A percentile compares a stretch with the other conserved stretches of the same genome.
Evolutionary conservation across 129 eudicot species (phyloP).

Genomic region (Chrysanthemum lavandulifolium): DNA sequence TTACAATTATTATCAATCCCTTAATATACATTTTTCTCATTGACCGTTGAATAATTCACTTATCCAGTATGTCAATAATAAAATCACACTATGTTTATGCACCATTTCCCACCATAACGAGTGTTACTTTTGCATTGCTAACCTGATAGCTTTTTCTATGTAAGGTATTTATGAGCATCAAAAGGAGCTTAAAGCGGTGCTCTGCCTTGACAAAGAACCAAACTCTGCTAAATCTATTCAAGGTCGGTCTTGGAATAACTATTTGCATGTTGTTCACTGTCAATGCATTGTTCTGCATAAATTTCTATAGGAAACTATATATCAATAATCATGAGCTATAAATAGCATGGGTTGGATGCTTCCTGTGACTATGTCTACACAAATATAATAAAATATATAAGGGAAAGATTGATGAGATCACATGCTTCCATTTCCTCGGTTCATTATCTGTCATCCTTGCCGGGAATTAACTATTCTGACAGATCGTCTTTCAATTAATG

Average conservation of each 20-base stretch:
- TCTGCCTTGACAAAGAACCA: slow-evolving; percentile 90
- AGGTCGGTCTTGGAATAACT: slow-evolving; percentile 45
- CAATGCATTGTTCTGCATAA: slow-evolving; percentile 2
- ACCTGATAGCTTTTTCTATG: slow-evolving; percentile 11
- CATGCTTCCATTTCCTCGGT: no score
- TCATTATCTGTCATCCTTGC: no score
- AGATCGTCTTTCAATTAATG: no score
- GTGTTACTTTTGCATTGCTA: slow-evolving; percentile 14
- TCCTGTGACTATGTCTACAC: no score
- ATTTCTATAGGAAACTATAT: not conserved
- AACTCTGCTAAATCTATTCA: slow-evolving; percentile 80
- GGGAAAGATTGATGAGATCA: no score
- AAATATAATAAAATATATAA: no score
- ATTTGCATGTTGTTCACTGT: slow-evolving; percentile 1
- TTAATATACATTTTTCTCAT: not conserved
- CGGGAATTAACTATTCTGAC: no score
- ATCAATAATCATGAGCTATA: no score
- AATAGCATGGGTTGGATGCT: no score
- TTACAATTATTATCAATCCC: not conserved
- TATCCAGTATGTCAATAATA: not conserved
- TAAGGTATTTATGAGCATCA: slow-evolving; percentile 80
- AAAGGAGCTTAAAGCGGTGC: slow-evolving; percentile 96
- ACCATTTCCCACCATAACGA: slow-evolving; percentile 25
- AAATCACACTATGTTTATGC: slow-evolving; percentile 6
- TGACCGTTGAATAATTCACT: not conserved